phyloP scores from a whole-genome alignment of 1,284 basidiomycete genomes.

The Malassezia cuniculi region DNA sequence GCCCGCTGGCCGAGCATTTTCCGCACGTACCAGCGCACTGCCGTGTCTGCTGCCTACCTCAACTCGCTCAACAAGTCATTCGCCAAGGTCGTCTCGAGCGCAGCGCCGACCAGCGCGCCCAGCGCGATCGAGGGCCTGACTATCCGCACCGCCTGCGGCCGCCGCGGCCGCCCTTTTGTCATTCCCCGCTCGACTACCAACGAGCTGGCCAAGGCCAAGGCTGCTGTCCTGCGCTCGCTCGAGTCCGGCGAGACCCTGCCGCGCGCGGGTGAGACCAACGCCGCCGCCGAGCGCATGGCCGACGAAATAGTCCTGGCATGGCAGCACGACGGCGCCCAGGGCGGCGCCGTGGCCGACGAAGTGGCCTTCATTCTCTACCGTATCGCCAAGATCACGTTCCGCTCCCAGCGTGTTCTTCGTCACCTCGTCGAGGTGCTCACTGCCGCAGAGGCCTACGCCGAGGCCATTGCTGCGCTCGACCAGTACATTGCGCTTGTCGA shows the following conservation, averaged over 20 bases:
- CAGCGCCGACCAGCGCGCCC: slow-evolving; percentile 10
- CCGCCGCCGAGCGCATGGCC: slow-evolving; percentile 66
- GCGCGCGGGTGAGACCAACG: slow-evolving; percentile 65
- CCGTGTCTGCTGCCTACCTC: slow-evolving; percentile 34
- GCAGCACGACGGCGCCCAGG: slow-evolving; percentile 49
- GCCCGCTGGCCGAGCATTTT: slow-evolving; percentile 36
- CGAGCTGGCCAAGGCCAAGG: slow-evolving; percentile 27
- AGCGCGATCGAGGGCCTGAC: background rate
- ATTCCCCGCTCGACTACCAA: slow-evolving; percentile 33
- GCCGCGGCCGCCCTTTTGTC: background rate
- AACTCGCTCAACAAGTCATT: slow-evolving; percentile 27
- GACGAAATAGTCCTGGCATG: slow-evolving; percentile 69
- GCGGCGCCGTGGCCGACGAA: slow-evolving; percentile 35
- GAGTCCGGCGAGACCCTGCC: slow-evolving; percentile 59
- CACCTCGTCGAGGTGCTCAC: slow-evolving; percentile 31
- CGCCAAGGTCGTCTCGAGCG: slow-evolving; percentile 18
- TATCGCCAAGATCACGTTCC: slow-evolving; percentile 34
- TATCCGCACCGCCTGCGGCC: background rate
- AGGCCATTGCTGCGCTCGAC: slow-evolving; percentile 27
- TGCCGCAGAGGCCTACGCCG: slow-evolving; percentile 35
- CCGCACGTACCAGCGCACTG: slow-evolving; percentile 36
- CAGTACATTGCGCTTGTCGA: slow-evolving; percentile 38
- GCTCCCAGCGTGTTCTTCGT: slow-evolving; percentile 34
- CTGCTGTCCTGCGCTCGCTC: slow-evolving; percentile 21
- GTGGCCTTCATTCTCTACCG: slow-evolving; percentile 36